These are phyloP conservation scores for Penicillium riverlandense DNA, from an alignment of 495 filamentous ascomycete species.

Conservation along the genomic window DNA sequence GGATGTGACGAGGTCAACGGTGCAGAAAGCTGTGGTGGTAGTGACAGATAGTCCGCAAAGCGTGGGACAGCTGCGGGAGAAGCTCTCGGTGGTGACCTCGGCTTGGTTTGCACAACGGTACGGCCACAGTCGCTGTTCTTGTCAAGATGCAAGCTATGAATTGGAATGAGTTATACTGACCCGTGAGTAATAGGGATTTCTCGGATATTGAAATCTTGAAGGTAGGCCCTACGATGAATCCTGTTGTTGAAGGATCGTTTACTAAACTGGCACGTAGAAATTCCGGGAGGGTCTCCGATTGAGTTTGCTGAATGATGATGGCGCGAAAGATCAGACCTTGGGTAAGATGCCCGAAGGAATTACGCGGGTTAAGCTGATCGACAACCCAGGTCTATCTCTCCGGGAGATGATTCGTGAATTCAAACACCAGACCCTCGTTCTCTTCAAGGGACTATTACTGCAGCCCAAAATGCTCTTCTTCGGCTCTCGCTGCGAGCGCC, in stretches of 20 bases:
- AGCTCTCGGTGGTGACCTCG: constrained; percentile 78
- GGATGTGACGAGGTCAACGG: constrained; percentile 90
- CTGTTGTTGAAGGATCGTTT: background rate
- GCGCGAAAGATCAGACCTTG: constrained; percentile 77
- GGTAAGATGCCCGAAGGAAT: constrained; percentile 35
- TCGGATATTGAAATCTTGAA: constrained; percentile 65
- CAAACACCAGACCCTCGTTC: constrained; percentile 83
- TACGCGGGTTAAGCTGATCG: constrained; percentile 6
- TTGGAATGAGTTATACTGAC: constrained; percentile 10
- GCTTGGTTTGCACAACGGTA: constrained; percentile 97
- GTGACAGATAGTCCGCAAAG: constrained; percentile 83
- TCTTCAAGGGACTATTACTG: constrained; percentile 87
- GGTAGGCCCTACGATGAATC: constrained; percentile 28
- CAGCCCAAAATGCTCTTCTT: constrained; percentile 99
- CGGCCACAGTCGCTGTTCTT: background rate
- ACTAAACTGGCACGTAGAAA: constrained; percentile 39
- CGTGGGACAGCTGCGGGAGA: constrained; percentile 73
- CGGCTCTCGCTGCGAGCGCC: constrained; percentile 82
- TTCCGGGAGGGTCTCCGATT: constrained; percentile 84
- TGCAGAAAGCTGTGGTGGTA: constrained; percentile 98
- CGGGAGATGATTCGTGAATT: constrained; percentile 91
- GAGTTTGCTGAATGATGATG: constrained; percentile 59
- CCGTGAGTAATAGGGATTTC: constrained; percentile 48
- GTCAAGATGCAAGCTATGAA: background rate
- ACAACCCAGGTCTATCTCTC: constrained; percentile 61